Percentiles rank a stretch among this genome's conserved stretches.
Evolutionary conservation across 2,329 filamentous ascomycete genomes (phyloP).

Genomic region (Alternaria rosae): DNA sequence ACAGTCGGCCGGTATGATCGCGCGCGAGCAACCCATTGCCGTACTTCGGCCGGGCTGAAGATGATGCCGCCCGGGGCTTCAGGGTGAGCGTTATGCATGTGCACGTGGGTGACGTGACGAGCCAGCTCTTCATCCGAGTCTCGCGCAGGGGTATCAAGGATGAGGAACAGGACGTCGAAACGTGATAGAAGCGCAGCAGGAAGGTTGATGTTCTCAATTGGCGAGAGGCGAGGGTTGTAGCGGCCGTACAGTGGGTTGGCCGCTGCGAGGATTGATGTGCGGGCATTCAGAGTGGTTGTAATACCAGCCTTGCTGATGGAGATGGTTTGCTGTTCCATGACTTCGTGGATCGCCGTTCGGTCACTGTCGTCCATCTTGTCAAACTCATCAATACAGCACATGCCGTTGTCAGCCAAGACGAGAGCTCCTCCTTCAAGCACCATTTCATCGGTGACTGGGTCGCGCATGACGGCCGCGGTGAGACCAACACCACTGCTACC

Average conservation of each 20-base stretch:
- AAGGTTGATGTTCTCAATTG: constrained; percentile 98
- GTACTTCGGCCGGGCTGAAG: constrained; percentile 91
- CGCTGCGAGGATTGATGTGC: constrained; percentile 93
- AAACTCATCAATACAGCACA: constrained; percentile 87
- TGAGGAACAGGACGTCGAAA: constrained; percentile 96
- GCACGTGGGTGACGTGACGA: constrained; percentile 93
- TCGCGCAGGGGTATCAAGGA: constrained; percentile 90
- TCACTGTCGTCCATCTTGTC: constrained; percentile 91
- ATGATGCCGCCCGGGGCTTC: constrained; percentile 73
- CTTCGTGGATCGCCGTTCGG: constrained; percentile 83
- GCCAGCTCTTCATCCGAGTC: constrained; percentile 93
- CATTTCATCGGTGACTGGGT: constrained; percentile 85
- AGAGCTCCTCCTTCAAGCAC: constrained; percentile 81
- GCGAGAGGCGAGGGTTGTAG: constrained; percentile 96
- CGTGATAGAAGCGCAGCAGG: constrained; percentile 95
- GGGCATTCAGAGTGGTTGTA: constrained; percentile 93
- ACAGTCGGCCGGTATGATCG: constrained; percentile 88
- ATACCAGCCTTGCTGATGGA: constrained; percentile 92
- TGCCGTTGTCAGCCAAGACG: constrained; percentile 81
- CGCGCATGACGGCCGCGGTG: constrained; percentile 83
- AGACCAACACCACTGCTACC: constrained; percentile 84
- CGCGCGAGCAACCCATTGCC: constrained; percentile 93
- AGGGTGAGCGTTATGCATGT: constrained; percentile 95
- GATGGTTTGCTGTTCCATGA: constrained; percentile 89
- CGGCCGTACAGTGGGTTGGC: constrained; percentile 97